Evolutionary conservation across 2,329 filamentous ascomycete species (phyloP), one percentile per base, ranked within the genome.

Genomic region (Exserohilum rostratum): DNA sequence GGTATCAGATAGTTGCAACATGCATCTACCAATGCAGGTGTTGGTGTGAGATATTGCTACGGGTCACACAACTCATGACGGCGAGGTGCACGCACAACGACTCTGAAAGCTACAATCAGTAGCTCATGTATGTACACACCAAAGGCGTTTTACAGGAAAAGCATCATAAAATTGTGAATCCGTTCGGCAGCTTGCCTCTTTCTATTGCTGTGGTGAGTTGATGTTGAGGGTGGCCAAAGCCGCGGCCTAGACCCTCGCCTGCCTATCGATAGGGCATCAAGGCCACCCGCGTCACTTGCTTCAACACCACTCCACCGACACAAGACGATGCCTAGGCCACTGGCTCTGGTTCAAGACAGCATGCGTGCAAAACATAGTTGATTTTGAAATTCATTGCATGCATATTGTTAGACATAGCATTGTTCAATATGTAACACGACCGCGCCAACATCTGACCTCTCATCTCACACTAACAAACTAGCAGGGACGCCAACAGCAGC

Each of bases 401-500:
- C 11, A n/a, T 37, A 17, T 17, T 5, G 20, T 25, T 40, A 9
- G 25, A 33, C 31, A 29, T n/a, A n/a, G n/a, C 35, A 20, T 11
- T 13, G 13, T n/a, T 34, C 30, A 42, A 44, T 0, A 53, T 63
- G 52, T 55, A 51, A 22, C 35, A 9, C 0, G 15, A n/a, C 9
- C 12, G 13, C 35, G 15, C 17, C 20, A 30, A 7, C 10, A 20
- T 45, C 18, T 15, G 38, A n/a, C 18, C 25, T 27, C 44, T 17
- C 29, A 33, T 42, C 3, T 18, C 39, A 25, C 10, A 37, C 60
- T 66, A 34, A 66, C 55, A 39, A 50, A 49, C 31, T 38, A 18
- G 25, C 51, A 68, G 64, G 65, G 58, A 68, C 37, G 55, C 56
- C 13, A 66, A 61, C 39, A 62, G 64, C 20, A 72, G 62, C 44